Base-by-base conservation (phyloP, 352 stramenopile genomes). In the Pythium coloratum region DNA sequence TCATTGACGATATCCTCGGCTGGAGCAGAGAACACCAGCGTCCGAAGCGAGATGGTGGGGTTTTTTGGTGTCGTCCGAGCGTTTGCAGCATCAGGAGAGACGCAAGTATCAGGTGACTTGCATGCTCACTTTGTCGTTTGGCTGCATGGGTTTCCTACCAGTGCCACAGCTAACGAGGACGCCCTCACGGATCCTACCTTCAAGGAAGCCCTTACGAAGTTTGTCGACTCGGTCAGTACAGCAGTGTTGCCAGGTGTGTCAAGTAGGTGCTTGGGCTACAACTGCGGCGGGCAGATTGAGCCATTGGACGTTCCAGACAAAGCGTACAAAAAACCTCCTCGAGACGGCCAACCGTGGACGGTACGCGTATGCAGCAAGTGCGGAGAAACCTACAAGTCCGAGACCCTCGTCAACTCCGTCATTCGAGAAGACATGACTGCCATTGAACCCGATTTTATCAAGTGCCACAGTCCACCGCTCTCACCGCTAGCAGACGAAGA, bases 41-140 rank as follows among this genome's bases (percentile, higher is more conserved):
- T 28, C 54, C 54, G 2, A 60, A 60, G 36, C 54, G 54, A 1
- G 32, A 14, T 26, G 54, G 54, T n/a, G 1, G 54, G 54, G 6
- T 2, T 60, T 6, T 60, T 60, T 47, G 54, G 54, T 2, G 24
- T 47, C 6, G 54, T 60, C 7, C 32, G 54, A 42, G 54, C 54
- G 1, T 60, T 49, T 32, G 54, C 54, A 5, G 54, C 54, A 28
- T 60, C 54, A 47, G 54, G 30, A 44, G 54, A 60, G 46, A 60
- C 54, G 16, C 54, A 60, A 34, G 32, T 60, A 16, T 60, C 54
- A 30, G 54, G 54, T 2, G 54, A 60, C 18, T 16, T 60, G 54
- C 54, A 60, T 16, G 54, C 36, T 34, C 54, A 60, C 36, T 60
- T 60, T 26, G 54, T 33, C 10, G 36, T 60, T 3, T 60, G 54